Evolutionary conservation across 2,329 filamentous ascomycete species (phyloP), one percentile per base, ranked within the genome.

Genomic region (Stachybotrys elegans): DNA sequence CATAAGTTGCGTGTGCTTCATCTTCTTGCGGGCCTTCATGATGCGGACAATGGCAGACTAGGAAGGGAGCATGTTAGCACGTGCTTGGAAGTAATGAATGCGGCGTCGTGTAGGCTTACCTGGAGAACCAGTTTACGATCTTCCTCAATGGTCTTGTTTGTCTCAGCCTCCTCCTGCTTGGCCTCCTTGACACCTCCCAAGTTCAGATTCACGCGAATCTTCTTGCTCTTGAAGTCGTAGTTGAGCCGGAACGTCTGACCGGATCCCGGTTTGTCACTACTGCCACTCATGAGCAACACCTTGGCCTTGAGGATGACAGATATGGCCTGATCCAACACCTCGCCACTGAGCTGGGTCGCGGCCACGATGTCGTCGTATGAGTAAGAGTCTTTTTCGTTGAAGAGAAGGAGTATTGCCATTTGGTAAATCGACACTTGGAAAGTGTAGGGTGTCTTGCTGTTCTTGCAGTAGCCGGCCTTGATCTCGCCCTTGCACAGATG

Each of bases 71-170:
- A 7, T 25, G 51, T 67, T 56, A 65, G 59, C 25, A 40, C 41
- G 20, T 22, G 20, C 8, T 14, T 16, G 4, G 36, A n/a, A 34
- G 9, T 16, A 29, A 20, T 13, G 2, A 31, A 35, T 16, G 44
- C 6, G 25, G 43, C 7, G 14, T 9, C n/a, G 45, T 84, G 66
- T 78, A 95, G n/a, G 45, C 84, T 67, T 78, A 95, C 92, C 84
- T 98, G 93, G 62, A 97, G 86, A 47, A 98, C 79, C 48, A 98
- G 75, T 70, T 97, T 97, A 49, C 93, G 81, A 65, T 98, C 93
- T 68, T 98, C 93, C 71, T 98, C 93, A 56, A 98, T 96, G 4
- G 90, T 97, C 81, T 98, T 98, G 75, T 97, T 95, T 6, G 93
- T 98, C 62, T 98, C 93, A 49, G 89, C 91, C 52, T 90, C 86